phyloP scores from a whole-genome alignment of 805 yeast species.

The Barnettozyma botsteinii region DNA sequence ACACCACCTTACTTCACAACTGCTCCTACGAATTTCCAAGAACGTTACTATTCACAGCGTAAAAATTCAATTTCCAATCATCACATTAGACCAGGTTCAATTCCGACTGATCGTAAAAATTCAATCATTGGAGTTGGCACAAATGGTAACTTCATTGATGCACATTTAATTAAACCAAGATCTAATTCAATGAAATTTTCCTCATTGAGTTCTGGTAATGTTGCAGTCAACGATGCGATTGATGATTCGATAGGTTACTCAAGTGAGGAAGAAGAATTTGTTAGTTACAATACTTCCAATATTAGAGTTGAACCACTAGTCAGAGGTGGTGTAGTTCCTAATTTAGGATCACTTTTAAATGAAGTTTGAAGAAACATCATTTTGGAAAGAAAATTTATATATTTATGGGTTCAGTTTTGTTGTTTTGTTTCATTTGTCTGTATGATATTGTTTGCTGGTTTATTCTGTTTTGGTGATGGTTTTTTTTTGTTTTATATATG shows the following conservation, averaged over 20 bases:
- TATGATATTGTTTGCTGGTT: background rate
- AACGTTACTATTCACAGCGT: slow-evolving; percentile 12
- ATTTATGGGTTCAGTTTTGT: background rate
- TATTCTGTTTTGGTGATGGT: slow-evolving; percentile 2
- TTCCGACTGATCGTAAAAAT: slow-evolving; percentile 7
- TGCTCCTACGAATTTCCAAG: slow-evolving; percentile 11
- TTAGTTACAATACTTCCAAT: slow-evolving; percentile 13
- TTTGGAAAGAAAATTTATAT: too few relatives aligned
- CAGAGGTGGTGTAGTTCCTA: slow-evolving; percentile 4
- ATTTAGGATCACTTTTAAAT: slow-evolving; percentile 1
- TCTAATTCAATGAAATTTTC: slow-evolving; percentile 13
- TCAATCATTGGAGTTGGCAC: slow-evolving; percentile 2
- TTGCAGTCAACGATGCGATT: slow-evolving; percentile 1
- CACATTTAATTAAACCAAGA: slow-evolving; percentile 9
- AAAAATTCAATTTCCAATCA: slow-evolving; percentile 11
- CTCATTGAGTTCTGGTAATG: background rate
- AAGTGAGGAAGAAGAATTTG: slow-evolving; percentile 9
- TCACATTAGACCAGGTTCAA: background rate
- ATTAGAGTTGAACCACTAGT: slow-evolving; percentile 15
- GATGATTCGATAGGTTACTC: slow-evolving; percentile 8
- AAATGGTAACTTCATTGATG: background rate
- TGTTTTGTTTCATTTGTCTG: background rate
- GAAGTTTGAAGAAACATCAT: background rate
- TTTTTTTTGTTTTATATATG: background rate
- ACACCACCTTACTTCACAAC: slow-evolving; percentile 13